phyloP scores from a whole-genome alignment of 495 filamentous ascomycete species.

The Penicillium coprophilum region DNA sequence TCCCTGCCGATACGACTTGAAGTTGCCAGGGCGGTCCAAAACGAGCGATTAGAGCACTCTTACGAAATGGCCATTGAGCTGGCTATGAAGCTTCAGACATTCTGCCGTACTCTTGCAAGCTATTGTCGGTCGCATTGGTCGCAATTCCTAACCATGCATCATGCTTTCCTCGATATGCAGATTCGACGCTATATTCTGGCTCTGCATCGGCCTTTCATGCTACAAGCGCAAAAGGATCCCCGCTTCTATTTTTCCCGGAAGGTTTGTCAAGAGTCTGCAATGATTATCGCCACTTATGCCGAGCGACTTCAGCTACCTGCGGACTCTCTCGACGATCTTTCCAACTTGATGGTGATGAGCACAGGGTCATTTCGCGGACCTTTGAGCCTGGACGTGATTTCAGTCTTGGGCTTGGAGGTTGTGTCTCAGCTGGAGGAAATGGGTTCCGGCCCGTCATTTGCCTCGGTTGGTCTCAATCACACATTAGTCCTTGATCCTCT shows the following conservation, averaged over 20 bases:
- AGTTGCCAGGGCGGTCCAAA: neutral
- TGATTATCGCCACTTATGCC: slow-evolving; percentile 10
- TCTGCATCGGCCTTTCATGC: slow-evolving; percentile 4
- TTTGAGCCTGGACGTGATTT: slow-evolving; percentile 16
- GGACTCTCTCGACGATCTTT: slow-evolving; percentile 9
- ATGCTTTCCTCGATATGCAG: slow-evolving; percentile 1
- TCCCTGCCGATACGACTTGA: slow-evolving; percentile 1
- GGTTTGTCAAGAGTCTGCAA: slow-evolving; percentile 3
- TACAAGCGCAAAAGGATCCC: slow-evolving; percentile 4
- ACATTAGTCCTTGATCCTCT: neutral
- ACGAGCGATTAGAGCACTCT: slow-evolving; percentile 1
- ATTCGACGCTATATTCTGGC: slow-evolving; percentile 2
- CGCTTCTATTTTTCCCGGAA: slow-evolving; percentile 3
- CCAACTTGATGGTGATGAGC: slow-evolving; percentile 11
- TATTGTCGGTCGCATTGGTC: slow-evolving; percentile 3
- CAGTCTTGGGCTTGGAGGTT: slow-evolving; percentile 15
- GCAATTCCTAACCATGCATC: slow-evolving; percentile 3
- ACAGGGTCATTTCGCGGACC: slow-evolving; percentile 13
- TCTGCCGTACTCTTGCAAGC: slow-evolving; percentile 3
- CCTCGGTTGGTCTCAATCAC: neutral
- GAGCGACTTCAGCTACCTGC: slow-evolving; percentile 7
- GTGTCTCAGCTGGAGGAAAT: slow-evolving; percentile 15
- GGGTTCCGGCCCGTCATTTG: slow-evolving; percentile 3
- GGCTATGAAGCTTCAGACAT: neutral
- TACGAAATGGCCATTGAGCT: slow-evolving; percentile 3